Evolutionary conservation across 495 filamentous ascomycete genomes (phyloP).

Genomic region (Aspergillus mulundensis): DNA sequence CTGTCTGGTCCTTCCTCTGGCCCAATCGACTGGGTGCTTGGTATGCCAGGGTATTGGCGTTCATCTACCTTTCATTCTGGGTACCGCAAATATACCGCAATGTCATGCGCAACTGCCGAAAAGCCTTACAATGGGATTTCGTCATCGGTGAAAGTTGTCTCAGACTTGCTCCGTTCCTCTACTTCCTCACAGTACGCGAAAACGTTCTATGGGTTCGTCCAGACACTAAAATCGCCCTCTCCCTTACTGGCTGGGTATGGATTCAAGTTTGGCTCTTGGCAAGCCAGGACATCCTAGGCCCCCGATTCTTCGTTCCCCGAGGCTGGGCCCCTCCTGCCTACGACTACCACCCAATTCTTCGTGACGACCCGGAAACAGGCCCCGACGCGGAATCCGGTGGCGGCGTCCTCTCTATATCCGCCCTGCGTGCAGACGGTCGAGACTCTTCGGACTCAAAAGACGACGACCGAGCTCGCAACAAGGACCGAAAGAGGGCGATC

Average conservation of each 20-base stretch:
- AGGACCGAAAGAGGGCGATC: constrained; percentile 52
- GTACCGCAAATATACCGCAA: constrained; percentile 87
- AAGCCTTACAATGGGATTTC: constrained; percentile 82
- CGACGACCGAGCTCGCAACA: constrained; percentile 33
- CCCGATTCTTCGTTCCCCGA: constrained; percentile 67
- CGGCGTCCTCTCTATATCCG: constrained; percentile 66
- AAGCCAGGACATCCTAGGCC: constrained; percentile 81
- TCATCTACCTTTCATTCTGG: constrained; percentile 86
- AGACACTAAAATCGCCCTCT: constrained; percentile 57
- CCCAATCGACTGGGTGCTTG: constrained; percentile 60
- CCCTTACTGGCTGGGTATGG: constrained; percentile 83
- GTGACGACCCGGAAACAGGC: constrained; percentile 49
- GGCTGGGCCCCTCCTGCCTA: constrained; percentile 78
- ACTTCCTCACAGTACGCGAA: constrained; percentile 67
- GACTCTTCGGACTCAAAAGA: constrained; percentile 36
- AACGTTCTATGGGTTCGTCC: constrained; percentile 80
- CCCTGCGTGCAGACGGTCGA: constrained; percentile 40
- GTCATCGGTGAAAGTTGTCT: constrained; percentile 77
- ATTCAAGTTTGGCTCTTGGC: constrained; percentile 74
- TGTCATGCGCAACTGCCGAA: constrained; percentile 82
- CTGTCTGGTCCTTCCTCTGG: constrained; percentile 72
- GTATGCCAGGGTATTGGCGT: constrained; percentile 65
- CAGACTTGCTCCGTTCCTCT: constrained; percentile 70
- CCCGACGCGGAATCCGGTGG: constrained; percentile 71
- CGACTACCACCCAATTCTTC: constrained; percentile 89